Evolutionary conservation across 2,329 filamentous ascomycete species (phyloP).

Genomic region (Escovopsis sp.): DNA sequence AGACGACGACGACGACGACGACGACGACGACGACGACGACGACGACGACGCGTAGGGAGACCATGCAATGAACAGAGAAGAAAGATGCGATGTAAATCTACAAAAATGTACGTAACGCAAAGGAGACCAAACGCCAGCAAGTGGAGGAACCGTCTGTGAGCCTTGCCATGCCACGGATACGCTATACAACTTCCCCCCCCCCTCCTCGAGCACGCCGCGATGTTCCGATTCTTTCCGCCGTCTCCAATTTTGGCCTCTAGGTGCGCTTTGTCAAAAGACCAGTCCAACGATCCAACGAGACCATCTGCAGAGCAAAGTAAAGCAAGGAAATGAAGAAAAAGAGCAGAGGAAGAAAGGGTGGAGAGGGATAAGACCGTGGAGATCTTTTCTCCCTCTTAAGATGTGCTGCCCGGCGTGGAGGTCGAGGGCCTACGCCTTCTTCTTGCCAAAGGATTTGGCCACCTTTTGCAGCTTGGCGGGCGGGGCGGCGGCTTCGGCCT

Average conservation of each 20-base stretch:
- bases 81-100: conserved; percentile 3
- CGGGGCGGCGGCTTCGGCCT: conserved; percentile 30
- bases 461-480: conserved; percentile 30
- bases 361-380: too few species aligned
- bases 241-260: not conserved
- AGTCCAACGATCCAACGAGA: too few species aligned
- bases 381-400: conserved; percentile 10
- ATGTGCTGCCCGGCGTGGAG: too few species aligned
- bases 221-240: not conserved
- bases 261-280: too few species aligned
- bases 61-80: conserved; percentile 1
- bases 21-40: too few species aligned
- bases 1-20: too few species aligned
- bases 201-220: not conserved
- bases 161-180: not conserved
- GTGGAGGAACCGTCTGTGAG: not conserved
- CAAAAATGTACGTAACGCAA: conserved; percentile 1
- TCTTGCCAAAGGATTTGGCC: conserved; percentile 20
- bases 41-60: too few species aligned
- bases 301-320: too few species aligned
- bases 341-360: too few species aligned
- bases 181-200: not conserved
- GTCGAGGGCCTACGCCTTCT: too few species aligned
- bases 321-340: too few species aligned
- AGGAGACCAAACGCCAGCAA: conserved; percentile 5